phyloP scores from a whole-genome alignment of 768 basidiomycete species.

The Amanita pallidorosea region DNA sequence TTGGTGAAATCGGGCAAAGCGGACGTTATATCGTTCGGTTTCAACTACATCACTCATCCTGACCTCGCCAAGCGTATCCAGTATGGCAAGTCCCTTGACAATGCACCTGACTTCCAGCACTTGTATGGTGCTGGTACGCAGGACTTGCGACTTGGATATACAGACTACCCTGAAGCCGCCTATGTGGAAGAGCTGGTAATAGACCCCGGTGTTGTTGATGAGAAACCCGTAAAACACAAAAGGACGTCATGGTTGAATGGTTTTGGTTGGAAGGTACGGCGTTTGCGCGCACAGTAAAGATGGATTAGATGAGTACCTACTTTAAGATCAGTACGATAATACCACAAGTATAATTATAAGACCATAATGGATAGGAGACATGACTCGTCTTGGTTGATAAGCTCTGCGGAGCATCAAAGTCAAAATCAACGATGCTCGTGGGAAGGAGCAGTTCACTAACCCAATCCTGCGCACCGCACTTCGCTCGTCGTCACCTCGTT shows the following conservation, averaged over 20 bases:
- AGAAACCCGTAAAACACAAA: too few species aligned
- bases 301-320: too few species aligned
- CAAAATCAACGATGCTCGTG: conserved; percentile 7
- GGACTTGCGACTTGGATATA: conserved; percentile 22
- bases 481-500: conserved; percentile 82
- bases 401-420: conserved; percentile 27
- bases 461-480: conserved; percentile 45
- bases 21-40: conserved; percentile 27
- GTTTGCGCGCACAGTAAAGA: too few species aligned
- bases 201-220: too few species aligned
- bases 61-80: conserved; percentile 27
- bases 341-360: too few species aligned
- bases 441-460: conserved; percentile 19
- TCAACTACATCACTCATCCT: conserved; percentile 27
- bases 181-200: neutral
- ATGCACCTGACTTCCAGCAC: conserved; percentile 16
- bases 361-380: conserved; percentile 55
- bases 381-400: conserved; percentile 41
- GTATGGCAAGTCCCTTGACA: conserved; percentile 23
- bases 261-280: too few species aligned
- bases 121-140: conserved; percentile 16
- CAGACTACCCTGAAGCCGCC: conserved; percentile 24
- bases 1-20: conserved; percentile 22
- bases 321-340: too few species aligned
- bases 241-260: too few species aligned